Evolutionary conservation across 2,329 filamentous ascomycete species (phyloP).

Genomic region (Scedosporium minutisporum): DNA sequence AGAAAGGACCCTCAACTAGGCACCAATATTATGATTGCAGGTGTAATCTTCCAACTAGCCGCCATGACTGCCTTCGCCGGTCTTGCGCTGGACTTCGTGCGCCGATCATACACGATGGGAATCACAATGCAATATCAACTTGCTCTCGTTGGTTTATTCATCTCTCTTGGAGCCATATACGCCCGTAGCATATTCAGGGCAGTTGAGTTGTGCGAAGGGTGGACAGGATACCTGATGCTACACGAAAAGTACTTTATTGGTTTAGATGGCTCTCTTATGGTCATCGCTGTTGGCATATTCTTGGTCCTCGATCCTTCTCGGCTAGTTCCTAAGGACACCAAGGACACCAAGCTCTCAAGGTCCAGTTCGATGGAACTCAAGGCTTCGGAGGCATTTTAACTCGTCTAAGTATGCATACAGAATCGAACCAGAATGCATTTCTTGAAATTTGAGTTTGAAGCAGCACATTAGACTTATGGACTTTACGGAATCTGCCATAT

Average conservation of each 20-base stretch:
- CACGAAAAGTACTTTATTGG: constrained; percentile 38
- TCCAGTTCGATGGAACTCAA: background rate
- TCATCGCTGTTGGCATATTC: constrained; percentile 32
- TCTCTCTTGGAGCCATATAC: constrained; percentile 34
- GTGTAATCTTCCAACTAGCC: constrained; percentile 38
- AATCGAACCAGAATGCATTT: too few species aligned
- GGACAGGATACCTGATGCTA: constrained; percentile 39
- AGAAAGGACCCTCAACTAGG: constrained; percentile 28
- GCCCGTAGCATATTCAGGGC: constrained; percentile 39
- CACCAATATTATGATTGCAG: constrained; percentile 38
- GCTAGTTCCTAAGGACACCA: background rate
- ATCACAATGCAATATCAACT: constrained; percentile 18
- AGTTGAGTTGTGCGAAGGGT: constrained; percentile 38
- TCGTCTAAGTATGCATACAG: too few species aligned
- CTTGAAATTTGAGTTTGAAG: too few species aligned
- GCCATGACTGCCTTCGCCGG: constrained; percentile 36
- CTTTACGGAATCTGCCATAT: too few species aligned
- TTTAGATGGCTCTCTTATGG: constrained; percentile 39
- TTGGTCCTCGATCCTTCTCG: constrained; percentile 29
- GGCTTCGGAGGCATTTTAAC: background rate
- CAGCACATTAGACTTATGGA: too few species aligned
- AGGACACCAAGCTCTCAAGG: constrained; percentile 1
- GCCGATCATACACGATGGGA: constrained; percentile 21
- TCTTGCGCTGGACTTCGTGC: constrained; percentile 27
- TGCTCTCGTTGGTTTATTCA: constrained; percentile 24